Evolutionary conservation across 805 yeast species (phyloP).

Genomic region (Yamadazyma phyllophila): DNA sequence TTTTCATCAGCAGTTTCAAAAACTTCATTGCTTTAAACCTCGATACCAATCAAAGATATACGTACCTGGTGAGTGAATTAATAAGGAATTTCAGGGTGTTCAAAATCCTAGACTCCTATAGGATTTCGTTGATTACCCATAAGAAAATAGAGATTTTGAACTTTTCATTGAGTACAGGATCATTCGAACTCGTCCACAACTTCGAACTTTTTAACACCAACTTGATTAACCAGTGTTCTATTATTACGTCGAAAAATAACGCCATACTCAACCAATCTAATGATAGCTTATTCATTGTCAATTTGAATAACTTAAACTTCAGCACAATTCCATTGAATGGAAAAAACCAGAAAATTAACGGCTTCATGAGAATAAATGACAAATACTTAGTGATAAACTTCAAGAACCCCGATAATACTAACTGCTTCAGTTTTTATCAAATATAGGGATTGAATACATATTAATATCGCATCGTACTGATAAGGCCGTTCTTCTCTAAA

Average conservation of each 20-base stretch:
- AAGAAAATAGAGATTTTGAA: conserved; percentile 6
- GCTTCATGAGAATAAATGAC: conserved; percentile 11
- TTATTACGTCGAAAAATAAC: conserved; percentile 11
- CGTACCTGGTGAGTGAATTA: conserved; percentile 9
- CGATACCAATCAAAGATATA: conserved; percentile 8
- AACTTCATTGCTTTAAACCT: conserved; percentile 12
- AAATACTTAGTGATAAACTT: conserved; percentile 10
- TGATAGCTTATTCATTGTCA: conserved; percentile 11
- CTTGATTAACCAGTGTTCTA: conserved; percentile 12
- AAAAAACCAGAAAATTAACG: conserved; percentile 13
- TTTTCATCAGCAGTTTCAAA: conserved; percentile 14
- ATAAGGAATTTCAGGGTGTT: conserved; percentile 13
- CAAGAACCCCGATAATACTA: conserved; percentile 12
- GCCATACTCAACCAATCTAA: conserved; percentile 13
- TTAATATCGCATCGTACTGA: not conserved
- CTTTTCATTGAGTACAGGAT: not conserved
- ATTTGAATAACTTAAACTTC: conserved; percentile 8
- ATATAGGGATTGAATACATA: conserved; percentile 4
- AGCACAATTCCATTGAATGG: conserved; percentile 1
- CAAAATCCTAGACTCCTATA: conserved; percentile 9
- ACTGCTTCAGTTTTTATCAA: conserved; percentile 13
- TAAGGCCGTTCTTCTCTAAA: too few relatives aligned
- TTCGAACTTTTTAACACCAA: conserved; percentile 13
- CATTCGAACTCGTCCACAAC: conserved; percentile 6
- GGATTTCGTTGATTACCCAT: conserved; percentile 9